phyloP scores from a whole-genome alignment of 2,329 filamentous ascomycete species.

The Mycosphaerella sp. region DNA sequence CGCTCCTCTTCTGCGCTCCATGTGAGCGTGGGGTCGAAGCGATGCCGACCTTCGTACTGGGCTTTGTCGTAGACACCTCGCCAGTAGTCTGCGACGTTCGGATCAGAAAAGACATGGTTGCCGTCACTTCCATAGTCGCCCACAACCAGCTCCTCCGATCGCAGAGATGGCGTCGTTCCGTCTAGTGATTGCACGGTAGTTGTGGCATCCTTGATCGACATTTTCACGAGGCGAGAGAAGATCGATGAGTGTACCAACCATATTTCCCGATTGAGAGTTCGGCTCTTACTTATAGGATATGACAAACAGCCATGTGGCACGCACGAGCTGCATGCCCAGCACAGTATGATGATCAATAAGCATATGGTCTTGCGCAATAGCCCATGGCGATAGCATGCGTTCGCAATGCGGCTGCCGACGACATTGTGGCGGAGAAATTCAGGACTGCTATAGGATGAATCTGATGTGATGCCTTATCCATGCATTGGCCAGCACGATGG shows the following conservation, averaged over 20 bases:
- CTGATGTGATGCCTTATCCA: conserved; percentile 4
- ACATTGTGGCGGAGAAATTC: background rate
- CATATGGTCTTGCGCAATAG: conserved; percentile 5
- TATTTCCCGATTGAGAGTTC: background rate
- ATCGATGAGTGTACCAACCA: background rate
- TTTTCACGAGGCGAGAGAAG: background rate
- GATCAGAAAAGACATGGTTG: conserved; percentile 42
- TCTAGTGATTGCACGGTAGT: conserved; percentile 2
- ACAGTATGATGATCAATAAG: background rate
- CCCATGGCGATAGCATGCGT: conserved; percentile 3
- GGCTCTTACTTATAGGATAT: conserved; percentile 1
- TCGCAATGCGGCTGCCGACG: background rate
- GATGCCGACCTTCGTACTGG: conserved; percentile 45
- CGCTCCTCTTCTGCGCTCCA: conserved; percentile 43
- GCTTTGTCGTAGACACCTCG: conserved; percentile 50
- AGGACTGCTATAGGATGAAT: conserved; percentile 5
- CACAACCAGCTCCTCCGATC: conserved; percentile 15
- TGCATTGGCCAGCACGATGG: conserved; percentile 4
- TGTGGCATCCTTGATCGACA: conserved; percentile 2
- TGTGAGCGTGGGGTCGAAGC: conserved; percentile 43
- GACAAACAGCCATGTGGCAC: background rate
- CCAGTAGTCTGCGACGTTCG: conserved; percentile 50
- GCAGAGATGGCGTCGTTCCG: conserved; percentile 4
- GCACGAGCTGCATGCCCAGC: conserved; percentile 5
- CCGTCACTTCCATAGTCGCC: conserved; percentile 16